Base-by-base conservation (phyloP, 345 rosid species). In the Iberis pinnata region DNA sequence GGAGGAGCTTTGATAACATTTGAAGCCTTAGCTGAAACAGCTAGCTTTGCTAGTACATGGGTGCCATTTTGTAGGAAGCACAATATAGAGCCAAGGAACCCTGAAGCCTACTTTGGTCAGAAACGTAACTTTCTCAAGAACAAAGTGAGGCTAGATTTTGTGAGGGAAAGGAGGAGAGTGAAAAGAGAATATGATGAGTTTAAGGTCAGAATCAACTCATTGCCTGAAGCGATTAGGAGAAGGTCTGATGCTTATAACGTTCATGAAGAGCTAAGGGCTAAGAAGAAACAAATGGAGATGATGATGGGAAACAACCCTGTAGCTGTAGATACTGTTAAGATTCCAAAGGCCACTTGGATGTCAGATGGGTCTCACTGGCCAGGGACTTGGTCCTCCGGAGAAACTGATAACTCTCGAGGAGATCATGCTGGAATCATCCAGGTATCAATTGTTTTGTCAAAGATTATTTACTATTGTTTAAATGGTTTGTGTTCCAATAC, bases 301-400 rank as follows among this genome's bases (percentile, higher is more conserved):
- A 56, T 43, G 60, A 68, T 56, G 69, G 81, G 82, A 47, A 70
- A 48, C 31, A 66, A 62, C 60, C 60, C 53, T 43, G 58, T 68
- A 16, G 87, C 53, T 43, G 58, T 68, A 16, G 87, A 80, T 39
- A 32, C 69, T 20, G 29, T 70, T 12, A 76, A 70, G 58, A 57
- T 80, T 20, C 66, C 75, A 2, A 82, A 75, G 71, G 95, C 89
- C 43, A 82, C 85, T 35, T 85, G 95, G 95, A 82, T 82, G 89
- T 78, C 89, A 19, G 95, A 82, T 74, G 83, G 87, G 9, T 78
- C 95, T 63, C 95, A 78, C 32, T 85, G 95, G 87, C 87, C 95
- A 18, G 95, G 95, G 49, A 82, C 89, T 49, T 86, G 89, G 95
- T 64, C 61, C 71, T 81, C 86, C 19, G 82, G 76, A 26, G 86